These are phyloP conservation scores for Malassezia restricta DNA, from an alignment of 1,284 basidiomycete genomes.

Conservation along the genomic window DNA sequence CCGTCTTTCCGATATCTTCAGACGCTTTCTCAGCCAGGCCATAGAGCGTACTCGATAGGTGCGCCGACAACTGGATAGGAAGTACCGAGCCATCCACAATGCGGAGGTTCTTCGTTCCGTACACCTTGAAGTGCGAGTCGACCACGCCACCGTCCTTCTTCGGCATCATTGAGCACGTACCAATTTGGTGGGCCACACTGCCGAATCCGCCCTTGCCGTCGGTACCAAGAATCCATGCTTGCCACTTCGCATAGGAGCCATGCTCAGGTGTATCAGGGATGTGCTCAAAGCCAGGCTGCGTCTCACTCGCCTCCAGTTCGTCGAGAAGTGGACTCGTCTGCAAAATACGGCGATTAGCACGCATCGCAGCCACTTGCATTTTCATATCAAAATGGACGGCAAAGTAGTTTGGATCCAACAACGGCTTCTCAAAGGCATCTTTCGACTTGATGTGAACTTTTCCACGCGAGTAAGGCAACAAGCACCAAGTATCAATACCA, in stretches of 20 bases:
- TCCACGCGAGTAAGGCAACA: conserved; percentile 31
- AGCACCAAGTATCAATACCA: conserved; percentile 35
- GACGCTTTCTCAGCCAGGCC: conserved; percentile 32
- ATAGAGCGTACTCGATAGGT: conserved; percentile 29
- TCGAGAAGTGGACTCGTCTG: conserved; percentile 26
- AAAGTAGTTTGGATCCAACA: conserved; percentile 42
- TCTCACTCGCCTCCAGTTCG: conserved; percentile 40
- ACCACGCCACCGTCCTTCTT: conserved; percentile 53
- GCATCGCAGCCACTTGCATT: conserved; percentile 39
- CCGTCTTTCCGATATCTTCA: neutral
- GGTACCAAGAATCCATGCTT: conserved; percentile 43
- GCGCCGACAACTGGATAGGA: conserved; percentile 27
- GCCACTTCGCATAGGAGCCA: conserved; percentile 34
- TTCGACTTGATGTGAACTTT: conserved; percentile 17
- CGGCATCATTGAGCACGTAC: conserved; percentile 57
- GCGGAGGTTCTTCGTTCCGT: conserved; percentile 43
- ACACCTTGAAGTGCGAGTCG: conserved; percentile 36
- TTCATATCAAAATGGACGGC: conserved; percentile 44
- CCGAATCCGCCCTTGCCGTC: conserved; percentile 36
- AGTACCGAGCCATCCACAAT: conserved; percentile 33
- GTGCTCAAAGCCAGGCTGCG: conserved; percentile 35
- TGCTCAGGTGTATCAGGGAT: conserved; percentile 37
- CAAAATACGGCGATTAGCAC: conserved; percentile 40
- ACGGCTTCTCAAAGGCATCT: conserved; percentile 15
- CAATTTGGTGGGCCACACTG: conserved; percentile 54